Evolutionary conservation across 2,329 filamentous ascomycete species (phyloP), one percentile per base, ranked within the genome.

Genomic region (Xylariaceae sp.): DNA sequence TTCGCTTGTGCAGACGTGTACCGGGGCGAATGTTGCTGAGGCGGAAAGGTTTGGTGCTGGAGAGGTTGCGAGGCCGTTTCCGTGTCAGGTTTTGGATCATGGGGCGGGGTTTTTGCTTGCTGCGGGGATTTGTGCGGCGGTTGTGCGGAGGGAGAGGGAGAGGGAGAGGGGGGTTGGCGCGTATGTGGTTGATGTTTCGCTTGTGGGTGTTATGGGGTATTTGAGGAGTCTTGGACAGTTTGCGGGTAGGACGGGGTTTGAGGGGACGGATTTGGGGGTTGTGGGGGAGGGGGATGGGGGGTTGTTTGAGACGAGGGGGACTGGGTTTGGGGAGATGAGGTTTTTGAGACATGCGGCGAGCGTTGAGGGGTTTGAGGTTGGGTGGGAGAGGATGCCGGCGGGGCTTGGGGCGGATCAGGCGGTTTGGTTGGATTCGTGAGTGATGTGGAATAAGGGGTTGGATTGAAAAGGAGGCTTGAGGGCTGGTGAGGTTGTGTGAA

Each of bases 1-100:
- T 62, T 83, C 80, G 0, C 82, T 63, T 1, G 61, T 65, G 17
- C 63, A 85, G 68, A 81, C 81, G 6, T 81, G 77, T 57, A 77
- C 79, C 0, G 82, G 82, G 0, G 77, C 84, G 68, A 84, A 84
- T 50, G 73, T 81, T 1, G 79, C 79, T 0, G 82, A 85, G 64
- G 82, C 81, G 0, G 73, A 78, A 57, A 74, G 77, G 51, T 76
- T 68, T 18, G 76, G 72, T 2, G 60, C 66, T 0, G 74, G 73
- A 0, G 76, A 78, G 51, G 57, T 71, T 0, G 76, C 78, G 0
- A 74, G 75, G 0, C 70, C 76, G 0, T 71, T 77, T 37, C 82
- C 82, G 0, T 82, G 78, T 56, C 82, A 85, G 68, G 82, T 78
- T 0, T 73, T 85, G 0, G 83, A 86, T 65, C 81, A 85, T 61